These are phyloP conservation scores for Skeletonema marinoi DNA, from an alignment of 108 stramenopile genomes.

Conservation along the genomic window DNA sequence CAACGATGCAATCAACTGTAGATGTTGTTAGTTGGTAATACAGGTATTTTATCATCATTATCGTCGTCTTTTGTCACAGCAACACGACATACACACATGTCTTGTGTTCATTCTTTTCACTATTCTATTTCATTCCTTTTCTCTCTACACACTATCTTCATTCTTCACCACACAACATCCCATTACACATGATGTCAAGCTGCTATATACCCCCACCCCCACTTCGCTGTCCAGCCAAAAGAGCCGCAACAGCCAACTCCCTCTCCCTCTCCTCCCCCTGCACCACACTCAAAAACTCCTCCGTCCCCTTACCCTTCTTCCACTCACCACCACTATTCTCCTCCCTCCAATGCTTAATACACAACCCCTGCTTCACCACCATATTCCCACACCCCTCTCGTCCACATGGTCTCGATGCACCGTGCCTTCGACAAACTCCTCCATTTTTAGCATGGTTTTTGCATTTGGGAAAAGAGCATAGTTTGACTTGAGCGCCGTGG, in stretches of 20 bases:
- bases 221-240: background rate
- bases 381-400: background rate
- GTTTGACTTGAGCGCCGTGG: background rate
- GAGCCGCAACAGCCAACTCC: background rate
- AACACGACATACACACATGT: too few relatives aligned
- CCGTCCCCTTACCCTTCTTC: too few relatives aligned
- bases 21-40: too few relatives aligned
- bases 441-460: background rate
- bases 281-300: background rate
- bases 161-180: too few relatives aligned
- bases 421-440: background rate
- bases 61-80: too few relatives aligned
- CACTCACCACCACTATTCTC: background rate
- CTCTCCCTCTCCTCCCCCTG: background rate
- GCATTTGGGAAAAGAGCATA: background rate
- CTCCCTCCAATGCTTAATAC: background rate
- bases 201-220: background rate
- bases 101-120: too few relatives aligned
- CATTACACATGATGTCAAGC: background rate
- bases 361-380: background rate
- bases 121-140: too few relatives aligned
- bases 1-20: too few relatives aligned
- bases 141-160: too few relatives aligned
- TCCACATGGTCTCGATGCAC: background rate
- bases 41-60: too few relatives aligned